Evolutionary conservation across 352 stramenopile species (phyloP).

Genomic region (Phytophthora quininea): DNA sequence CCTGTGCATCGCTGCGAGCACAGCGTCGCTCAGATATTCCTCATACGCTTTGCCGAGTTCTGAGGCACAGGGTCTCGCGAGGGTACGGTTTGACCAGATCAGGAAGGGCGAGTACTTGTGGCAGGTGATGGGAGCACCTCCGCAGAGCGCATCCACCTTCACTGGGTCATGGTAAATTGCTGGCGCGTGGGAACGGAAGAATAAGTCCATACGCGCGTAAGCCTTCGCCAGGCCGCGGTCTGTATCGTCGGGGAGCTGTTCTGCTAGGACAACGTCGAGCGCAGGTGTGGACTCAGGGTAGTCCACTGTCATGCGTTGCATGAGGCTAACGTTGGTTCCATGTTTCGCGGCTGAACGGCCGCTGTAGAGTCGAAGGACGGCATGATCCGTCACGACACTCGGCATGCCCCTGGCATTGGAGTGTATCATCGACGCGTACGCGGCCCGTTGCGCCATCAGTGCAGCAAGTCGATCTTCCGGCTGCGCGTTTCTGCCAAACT

Average conservation of each 20-base stretch:
- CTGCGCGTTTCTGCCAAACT: neutral
- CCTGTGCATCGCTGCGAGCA: neutral
- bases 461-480: neutral
- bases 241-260: neutral
- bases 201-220: neutral
- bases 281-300: neutral
- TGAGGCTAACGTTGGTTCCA: neutral
- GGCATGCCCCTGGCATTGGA: neutral
- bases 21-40: neutral
- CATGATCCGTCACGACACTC: neutral
- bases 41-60: neutral
- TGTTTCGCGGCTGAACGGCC: neutral
- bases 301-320: neutral
- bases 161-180: neutral
- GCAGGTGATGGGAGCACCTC: neutral
- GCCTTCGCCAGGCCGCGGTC: neutral
- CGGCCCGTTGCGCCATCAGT: neutral
- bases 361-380: neutral
- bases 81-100: neutral
- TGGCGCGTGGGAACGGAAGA: neutral
- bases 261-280: neutral
- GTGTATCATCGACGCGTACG: neutral
- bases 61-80: neutral
- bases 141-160: neutral
- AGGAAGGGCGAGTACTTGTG: neutral